phyloP scores from a whole-genome alignment of 2,329 filamentous ascomycete species.

The Xylariaceae sp. region DNA sequence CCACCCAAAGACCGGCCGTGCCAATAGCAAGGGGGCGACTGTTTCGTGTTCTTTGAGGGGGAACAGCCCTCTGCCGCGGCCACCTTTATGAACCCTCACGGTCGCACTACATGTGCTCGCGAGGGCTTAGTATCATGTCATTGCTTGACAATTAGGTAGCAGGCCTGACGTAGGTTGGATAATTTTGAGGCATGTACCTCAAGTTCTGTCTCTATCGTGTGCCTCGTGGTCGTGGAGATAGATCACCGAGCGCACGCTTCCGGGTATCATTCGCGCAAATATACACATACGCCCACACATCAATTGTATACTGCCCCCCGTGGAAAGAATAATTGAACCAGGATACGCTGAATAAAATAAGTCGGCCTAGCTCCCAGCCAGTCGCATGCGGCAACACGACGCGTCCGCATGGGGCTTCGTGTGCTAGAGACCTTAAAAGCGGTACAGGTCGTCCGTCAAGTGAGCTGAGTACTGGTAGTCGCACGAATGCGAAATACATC shows the following conservation, averaged over 20 bases:
- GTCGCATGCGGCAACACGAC: background rate
- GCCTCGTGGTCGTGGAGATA: background rate
- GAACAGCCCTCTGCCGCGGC: background rate
- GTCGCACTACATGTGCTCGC: background rate
- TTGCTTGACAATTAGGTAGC: background rate
- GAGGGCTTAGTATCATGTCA: background rate
- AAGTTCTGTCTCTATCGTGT: background rate
- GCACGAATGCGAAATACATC: background rate
- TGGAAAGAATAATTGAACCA: background rate
- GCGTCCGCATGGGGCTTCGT: background rate
- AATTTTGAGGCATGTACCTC: background rate
- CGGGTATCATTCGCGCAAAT: background rate
- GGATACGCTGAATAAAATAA: background rate
- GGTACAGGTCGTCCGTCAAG: background rate
- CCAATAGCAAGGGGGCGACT: background rate
- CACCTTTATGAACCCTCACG: background rate
- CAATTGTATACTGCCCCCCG: background rate
- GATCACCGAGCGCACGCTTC: background rate
- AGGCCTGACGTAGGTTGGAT: background rate
- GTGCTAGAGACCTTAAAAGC: background rate
- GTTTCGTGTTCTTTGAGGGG: background rate
- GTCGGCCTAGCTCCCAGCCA: background rate
- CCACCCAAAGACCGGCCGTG: background rate
- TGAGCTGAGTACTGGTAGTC: background rate
- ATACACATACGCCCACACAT: background rate